Percentiles rank a stretch among this genome's conserved stretches.
phyloP scores from a whole-genome alignment of 2,329 filamentous ascomycete genomes.

The Myotisia sp. region DNA sequence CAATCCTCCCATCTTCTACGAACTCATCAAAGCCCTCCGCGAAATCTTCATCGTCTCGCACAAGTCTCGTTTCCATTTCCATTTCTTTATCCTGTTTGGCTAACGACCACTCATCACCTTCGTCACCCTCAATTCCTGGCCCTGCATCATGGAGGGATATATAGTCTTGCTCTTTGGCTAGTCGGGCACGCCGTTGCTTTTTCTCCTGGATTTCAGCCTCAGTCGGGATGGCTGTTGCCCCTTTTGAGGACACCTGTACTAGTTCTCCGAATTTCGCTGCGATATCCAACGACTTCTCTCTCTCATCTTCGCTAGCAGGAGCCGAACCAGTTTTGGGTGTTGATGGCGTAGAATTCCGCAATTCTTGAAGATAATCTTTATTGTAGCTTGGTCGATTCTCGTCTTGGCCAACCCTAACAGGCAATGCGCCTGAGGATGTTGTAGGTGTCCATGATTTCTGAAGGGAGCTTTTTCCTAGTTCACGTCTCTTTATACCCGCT shows the following conservation, averaged over 20 bases:
- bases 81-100: conserved; percentile 44
- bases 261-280: conserved; percentile 36
- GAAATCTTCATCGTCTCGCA: conserved; percentile 78
- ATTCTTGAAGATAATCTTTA: conserved; percentile 70
- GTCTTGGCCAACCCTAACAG: conserved; percentile 45
- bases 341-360: conserved; percentile 72
- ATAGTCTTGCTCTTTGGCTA: conserved; percentile 53
- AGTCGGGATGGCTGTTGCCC: conserved; percentile 49
- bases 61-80: conserved; percentile 57
- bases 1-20: conserved; percentile 68
- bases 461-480: conserved; percentile 52
- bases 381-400: conserved; percentile 67
- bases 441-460: conserved; percentile 39
- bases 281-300: conserved; percentile 36
- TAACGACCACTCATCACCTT: conserved; percentile 35
- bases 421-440: conserved; percentile 38
- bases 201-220: conserved; percentile 79
- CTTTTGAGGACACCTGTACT: conserved; percentile 17
- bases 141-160: conserved; percentile 25
- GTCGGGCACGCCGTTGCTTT: conserved; percentile 71
- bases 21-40: conserved; percentile 89
- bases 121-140: conserved; percentile 17
- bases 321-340: conserved; percentile 49
- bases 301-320: conserved; percentile 10
- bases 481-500: conserved; percentile 46